Evolutionary conservation across 2,329 filamentous ascomycete species (phyloP), one percentile per base, ranked within the genome.

Genomic region (Scytalidium lignicola): DNA sequence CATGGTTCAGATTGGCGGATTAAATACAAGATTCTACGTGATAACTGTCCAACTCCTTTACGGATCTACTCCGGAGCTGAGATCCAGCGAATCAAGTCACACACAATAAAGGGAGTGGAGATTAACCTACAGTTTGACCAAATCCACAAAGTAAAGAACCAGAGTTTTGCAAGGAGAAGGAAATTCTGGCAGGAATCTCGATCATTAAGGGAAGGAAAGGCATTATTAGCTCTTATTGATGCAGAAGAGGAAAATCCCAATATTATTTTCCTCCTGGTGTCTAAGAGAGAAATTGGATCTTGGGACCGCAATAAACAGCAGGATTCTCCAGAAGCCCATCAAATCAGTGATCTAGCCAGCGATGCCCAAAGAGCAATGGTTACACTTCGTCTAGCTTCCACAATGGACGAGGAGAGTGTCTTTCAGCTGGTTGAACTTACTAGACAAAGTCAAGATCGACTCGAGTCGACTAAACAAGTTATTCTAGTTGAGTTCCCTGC

Each of bases 401-500:
- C 53, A 12, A 44, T 52, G 37, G 46, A 53, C 12, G 50, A 50
- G 20, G 13, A 12, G 19, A 48, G 51, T 26, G 41, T 55, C n/a
- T 40, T 28, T 15, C 50, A 48, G 15, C 40, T 49, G 8, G 48
- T 54, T 7, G 58, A 58, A 41, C 56, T 59, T 23, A 55, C 57
- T 42, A 49, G 56, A 12, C 39, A 43, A 19, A 51, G 48, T 22
- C 46, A 57, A 40, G 23, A 26, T 26, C 23, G 23, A 5, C 23
- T 10, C 10, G 23, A 26, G 23, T 10, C 23, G 10, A 10, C 23
- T 5, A 26, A 10, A 26, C 23, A 26, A 5, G 23, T 10, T 26
- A 42, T 47, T 22, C 21, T 45, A 32, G 57, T 65, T 20, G 65
- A 67, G 40, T 61, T 65, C 43, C 63, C 62, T 1, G 59, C 59